These are phyloP conservation scores for Trichoderma asperelloides DNA, from an alignment of 495 filamentous ascomycete species.

Conservation along the genomic window DNA sequence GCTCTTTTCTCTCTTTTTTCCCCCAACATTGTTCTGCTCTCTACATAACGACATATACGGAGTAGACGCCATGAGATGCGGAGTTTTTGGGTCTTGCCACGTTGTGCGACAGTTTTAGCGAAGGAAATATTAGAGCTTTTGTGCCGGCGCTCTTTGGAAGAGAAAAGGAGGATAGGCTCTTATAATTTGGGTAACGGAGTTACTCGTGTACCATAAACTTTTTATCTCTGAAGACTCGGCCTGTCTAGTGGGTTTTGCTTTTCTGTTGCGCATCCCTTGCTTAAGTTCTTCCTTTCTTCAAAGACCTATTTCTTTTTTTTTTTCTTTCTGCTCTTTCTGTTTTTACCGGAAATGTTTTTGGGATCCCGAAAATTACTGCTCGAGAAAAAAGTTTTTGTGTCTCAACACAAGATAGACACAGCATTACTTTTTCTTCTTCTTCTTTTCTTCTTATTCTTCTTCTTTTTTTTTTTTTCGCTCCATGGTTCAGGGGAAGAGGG, in stretches of 20 bases:
- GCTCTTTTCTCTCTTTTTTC: neutral
- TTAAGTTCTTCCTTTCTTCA: neutral
- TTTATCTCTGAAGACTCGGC: neutral
- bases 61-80: neutral
- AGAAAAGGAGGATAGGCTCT: conserved; percentile 8
- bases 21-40: neutral
- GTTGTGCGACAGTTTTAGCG: neutral
- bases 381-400: too few species aligned
- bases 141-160: neutral
- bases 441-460: too few species aligned
- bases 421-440: too few species aligned
- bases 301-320: neutral
- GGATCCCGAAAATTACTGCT: too few species aligned
- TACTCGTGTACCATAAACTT: conserved; percentile 8
- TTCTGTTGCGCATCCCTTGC: neutral
- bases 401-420: too few species aligned
- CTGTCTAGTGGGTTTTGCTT: neutral
- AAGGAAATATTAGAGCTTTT: neutral
- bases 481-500: too few species aligned
- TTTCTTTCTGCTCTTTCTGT: neutral
- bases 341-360: neutral
- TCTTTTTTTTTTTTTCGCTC: too few species aligned
- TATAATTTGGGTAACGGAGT: conserved; percentile 11
- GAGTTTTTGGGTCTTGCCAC: conserved; percentile 5
- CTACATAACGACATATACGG: conserved; percentile 1